phyloP scores from a whole-genome alignment of 2,329 filamentous ascomycete genomes.

The Didymella keratinophila region DNA sequence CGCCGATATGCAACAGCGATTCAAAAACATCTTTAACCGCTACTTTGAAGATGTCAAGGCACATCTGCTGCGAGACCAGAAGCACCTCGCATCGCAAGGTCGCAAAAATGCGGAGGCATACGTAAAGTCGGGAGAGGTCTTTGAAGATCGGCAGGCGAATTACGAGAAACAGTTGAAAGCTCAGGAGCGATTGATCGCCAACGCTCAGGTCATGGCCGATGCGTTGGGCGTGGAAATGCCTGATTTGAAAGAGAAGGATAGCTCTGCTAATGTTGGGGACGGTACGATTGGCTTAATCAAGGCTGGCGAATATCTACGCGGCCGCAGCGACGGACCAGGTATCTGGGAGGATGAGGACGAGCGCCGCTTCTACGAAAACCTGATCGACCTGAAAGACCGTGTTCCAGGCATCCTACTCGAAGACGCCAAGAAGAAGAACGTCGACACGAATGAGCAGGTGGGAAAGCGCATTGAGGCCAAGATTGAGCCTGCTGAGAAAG shows the following conservation, averaged over 20 bases:
- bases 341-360: slow-evolving; percentile 99
- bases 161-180: slow-evolving; percentile 93
- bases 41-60: slow-evolving; percentile 94
- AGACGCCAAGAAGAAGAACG: slow-evolving; percentile 92
- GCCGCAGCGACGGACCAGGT: slow-evolving; percentile 86
- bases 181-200: slow-evolving; percentile 87
- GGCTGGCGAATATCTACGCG: slow-evolving; percentile 89
- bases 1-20: slow-evolving; percentile 81
- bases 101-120: slow-evolving; percentile 97
- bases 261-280: slow-evolving; percentile 69
- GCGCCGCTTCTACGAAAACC: slow-evolving; percentile 95
- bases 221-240: slow-evolving; percentile 92
- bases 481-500: slow-evolving; percentile 45
- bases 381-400: slow-evolving; percentile 93
- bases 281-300: slow-evolving; percentile 92
- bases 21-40: slow-evolving; percentile 81
- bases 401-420: slow-evolving; percentile 93
- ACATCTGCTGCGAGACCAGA: slow-evolving; percentile 90
- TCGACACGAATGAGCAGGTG: slow-evolving; percentile 79
- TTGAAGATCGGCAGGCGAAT: slow-evolving; percentile 94
- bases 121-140: slow-evolving; percentile 97
- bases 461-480: slow-evolving; percentile 73
- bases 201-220: slow-evolving; percentile 90
- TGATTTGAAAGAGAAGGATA: slow-evolving; percentile 83
- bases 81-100: slow-evolving; percentile 83